phyloP scores from a whole-genome alignment of 2,329 filamentous ascomycete species.

The Fusarium sp. region DNA sequence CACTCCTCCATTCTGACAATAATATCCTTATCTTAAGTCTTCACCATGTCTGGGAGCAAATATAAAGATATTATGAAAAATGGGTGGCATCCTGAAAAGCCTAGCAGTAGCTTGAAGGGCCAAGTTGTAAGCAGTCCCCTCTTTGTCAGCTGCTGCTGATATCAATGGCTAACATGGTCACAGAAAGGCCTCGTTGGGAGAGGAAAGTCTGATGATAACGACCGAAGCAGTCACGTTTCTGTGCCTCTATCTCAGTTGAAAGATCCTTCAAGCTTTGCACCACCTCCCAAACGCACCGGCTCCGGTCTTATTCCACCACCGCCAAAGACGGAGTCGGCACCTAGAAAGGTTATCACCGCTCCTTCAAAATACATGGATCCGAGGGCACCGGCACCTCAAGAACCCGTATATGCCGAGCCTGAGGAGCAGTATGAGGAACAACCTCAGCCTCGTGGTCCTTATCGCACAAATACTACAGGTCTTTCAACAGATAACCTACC shows the following conservation, averaged over 20 bases:
- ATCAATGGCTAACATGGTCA: slow-evolving; percentile 7
- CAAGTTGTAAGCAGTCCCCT: slow-evolving; percentile 56
- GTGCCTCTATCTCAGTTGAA: slow-evolving; percentile 77
- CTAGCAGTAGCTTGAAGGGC: slow-evolving; percentile 54
- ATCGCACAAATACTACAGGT: slow-evolving; percentile 77
- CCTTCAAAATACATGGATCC: slow-evolving; percentile 54
- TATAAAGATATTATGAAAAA: slow-evolving; percentile 63
- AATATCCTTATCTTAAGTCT: neutral
- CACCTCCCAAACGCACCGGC: slow-evolving; percentile 75
- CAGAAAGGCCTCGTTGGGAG: slow-evolving; percentile 63
- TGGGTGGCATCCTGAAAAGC: slow-evolving; percentile 66
- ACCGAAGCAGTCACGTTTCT: slow-evolving; percentile 55
- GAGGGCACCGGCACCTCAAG: slow-evolving; percentile 31
- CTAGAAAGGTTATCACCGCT: slow-evolving; percentile 47
- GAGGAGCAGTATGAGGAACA: slow-evolving; percentile 47
- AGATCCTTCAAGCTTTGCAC: slow-evolving; percentile 82
- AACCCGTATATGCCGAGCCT: slow-evolving; percentile 19
- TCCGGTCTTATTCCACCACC: slow-evolving; percentile 51
- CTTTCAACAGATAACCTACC: slow-evolving; percentile 76
- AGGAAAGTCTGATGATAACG: slow-evolving; percentile 50
- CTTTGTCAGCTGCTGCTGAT: neutral
- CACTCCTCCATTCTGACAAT: neutral
- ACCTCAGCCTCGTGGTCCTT: slow-evolving; percentile 70
- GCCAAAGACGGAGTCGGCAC: slow-evolving; percentile 43
- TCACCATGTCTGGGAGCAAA: slow-evolving; percentile 55